Conservation (phyloP, 768 basidiomycete genomes). For the Tulasnella sp. region DNA sequence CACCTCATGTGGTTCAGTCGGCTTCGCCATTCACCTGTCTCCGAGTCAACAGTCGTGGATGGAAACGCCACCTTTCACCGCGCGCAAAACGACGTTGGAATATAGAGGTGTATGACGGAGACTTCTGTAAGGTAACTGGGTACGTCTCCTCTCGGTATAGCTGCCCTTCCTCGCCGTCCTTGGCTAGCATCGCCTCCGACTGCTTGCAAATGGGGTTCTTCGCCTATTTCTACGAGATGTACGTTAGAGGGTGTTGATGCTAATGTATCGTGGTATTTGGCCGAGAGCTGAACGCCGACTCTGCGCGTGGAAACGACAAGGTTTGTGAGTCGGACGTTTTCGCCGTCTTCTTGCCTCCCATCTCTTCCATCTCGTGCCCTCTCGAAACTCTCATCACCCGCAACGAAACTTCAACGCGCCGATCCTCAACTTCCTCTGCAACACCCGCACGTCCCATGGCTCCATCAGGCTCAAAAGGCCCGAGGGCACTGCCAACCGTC, state of each 20-base stretch:
- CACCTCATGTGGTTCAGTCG: background rate
- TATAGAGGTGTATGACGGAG: background rate
- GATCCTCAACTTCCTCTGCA: background rate
- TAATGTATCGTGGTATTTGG: background rate
- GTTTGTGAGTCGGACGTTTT: constrained; percentile 3
- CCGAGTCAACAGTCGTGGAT: background rate
- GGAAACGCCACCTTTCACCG: background rate
- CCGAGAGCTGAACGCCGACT: constrained; percentile 3
- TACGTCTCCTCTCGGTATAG: background rate
- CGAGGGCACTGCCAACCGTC: constrained; percentile 26
- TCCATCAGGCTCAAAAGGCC: constrained; percentile 24
- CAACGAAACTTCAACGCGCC: background rate
- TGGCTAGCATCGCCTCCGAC: background rate
- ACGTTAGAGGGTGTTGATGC: background rate
- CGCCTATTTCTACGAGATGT: no score
- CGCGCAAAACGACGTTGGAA: no score
- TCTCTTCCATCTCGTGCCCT: background rate
- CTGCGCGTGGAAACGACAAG: background rate
- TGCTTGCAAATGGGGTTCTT: background rate
- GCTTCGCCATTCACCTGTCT: background rate
- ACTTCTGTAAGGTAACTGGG: background rate
- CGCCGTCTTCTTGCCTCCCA: background rate
- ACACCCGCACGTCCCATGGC: background rate
- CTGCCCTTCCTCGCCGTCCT: background rate
- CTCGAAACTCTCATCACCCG: constrained; percentile 9